Conservation (phyloP, 2,329 filamentous ascomycete genomes). For the Pseudogymnoascus sp. region DNA sequence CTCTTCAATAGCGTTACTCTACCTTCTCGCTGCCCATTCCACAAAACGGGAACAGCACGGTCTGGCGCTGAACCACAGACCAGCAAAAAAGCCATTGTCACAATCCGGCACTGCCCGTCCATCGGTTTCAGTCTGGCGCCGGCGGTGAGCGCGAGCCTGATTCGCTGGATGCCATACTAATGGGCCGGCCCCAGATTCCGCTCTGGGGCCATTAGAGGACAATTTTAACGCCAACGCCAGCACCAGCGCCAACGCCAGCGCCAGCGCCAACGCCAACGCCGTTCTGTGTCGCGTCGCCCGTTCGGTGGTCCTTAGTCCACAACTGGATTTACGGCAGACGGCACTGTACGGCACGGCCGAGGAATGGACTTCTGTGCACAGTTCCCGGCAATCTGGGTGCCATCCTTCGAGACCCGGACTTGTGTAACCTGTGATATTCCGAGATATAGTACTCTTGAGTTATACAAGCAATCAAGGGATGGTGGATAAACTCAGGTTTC, state of each 20-base stretch:
- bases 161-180: background rate
- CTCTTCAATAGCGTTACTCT: background rate
- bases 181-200: conserved; percentile 6
- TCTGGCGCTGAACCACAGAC: background rate
- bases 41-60: conserved; percentile 4
- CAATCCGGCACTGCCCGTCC: conserved; percentile 3
- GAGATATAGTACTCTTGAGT: background rate
- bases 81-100: background rate
- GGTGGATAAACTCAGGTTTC: background rate
- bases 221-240: background rate
- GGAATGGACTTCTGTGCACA: background rate
- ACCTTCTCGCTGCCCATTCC: background rate
- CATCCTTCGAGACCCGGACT: background rate
- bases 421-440: background rate
- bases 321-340: background rate
- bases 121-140: background rate
- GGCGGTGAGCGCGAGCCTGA: background rate
- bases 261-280: background rate
- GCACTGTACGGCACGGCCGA: background rate
- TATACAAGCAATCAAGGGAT: background rate
- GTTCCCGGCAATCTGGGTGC: background rate
- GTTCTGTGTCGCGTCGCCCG: background rate
- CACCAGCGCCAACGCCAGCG: background rate
- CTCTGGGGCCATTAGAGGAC: background rate
- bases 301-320: background rate